Percentiles rank a stretch among this genome's conserved stretches.
phyloP scores from a whole-genome alignment of 2,329 filamentous ascomycete genomes.

The Sclerotinia spermophila region DNA sequence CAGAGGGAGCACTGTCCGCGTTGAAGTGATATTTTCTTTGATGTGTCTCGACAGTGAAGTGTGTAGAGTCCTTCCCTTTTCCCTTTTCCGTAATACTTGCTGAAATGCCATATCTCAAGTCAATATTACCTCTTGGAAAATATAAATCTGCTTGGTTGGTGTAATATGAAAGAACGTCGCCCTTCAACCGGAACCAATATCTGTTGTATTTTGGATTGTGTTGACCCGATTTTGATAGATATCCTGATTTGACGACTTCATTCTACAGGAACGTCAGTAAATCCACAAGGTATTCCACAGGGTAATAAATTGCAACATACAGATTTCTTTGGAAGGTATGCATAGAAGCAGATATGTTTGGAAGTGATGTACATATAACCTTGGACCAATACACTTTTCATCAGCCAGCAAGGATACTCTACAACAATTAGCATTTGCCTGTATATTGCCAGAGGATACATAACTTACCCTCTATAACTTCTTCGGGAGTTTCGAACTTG shows the following conservation, averaged over 20 bases:
- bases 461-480: conserved; percentile 68
- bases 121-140: conserved; percentile 87
- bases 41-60: conserved; percentile 79
- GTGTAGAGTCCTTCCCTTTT: conserved; percentile 64
- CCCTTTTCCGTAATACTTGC: conserved; percentile 75
- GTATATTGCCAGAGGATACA: not conserved
- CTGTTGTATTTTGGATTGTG: conserved; percentile 83
- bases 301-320: conserved; percentile 45
- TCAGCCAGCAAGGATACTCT: conserved; percentile 91
- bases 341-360: conserved; percentile 94
- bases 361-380: conserved; percentile 95
- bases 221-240: conserved; percentile 82
- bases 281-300: not conserved
- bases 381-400: conserved; percentile 87
- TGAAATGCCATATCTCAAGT: conserved; percentile 86
- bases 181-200: conserved; percentile 92
- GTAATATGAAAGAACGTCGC: conserved; percentile 89
- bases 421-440: conserved; percentile 26
- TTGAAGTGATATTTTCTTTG: conserved; percentile 81
- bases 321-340: conserved; percentile 90
- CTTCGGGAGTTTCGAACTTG: conserved; percentile 74
- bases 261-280: conserved; percentile 48
- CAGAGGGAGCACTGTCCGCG: conserved; percentile 81
- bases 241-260: conserved; percentile 77
- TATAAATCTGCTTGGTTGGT: conserved; percentile 79